Evolutionary conservation across 345 rosid genomes (phyloP).

Genomic region (Luvunga scandens): DNA sequence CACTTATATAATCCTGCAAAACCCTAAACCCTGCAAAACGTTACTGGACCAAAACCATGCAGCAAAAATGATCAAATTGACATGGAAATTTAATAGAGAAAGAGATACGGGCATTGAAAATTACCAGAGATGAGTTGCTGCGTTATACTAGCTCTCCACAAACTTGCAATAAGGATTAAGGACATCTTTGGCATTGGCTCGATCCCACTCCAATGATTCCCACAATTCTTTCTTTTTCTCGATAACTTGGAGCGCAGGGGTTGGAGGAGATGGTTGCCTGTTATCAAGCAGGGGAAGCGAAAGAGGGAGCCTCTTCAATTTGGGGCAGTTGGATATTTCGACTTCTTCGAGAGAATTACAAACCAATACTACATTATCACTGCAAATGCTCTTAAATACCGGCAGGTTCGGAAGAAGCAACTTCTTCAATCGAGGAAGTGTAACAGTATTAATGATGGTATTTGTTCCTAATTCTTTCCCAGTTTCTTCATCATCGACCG

Average conservation of each 20-base stretch:
- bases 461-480: too few species aligned
- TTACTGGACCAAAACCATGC: too few species aligned
- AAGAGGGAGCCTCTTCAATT: neutral
- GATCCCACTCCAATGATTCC: neutral
- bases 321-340: fast-evolving
- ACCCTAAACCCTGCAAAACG: too few species aligned
- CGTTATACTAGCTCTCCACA: fast-evolving
- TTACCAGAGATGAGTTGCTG: too few species aligned
- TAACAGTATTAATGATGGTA: too few species aligned
- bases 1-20: too few species aligned
- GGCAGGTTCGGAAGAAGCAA: neutral
- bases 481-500: too few species aligned
- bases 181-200: neutral
- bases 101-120: too few species aligned
- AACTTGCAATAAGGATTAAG: neutral
- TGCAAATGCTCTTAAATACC: neutral
- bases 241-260: neutral
- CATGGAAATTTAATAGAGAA: too few species aligned
- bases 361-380: neutral
- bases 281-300: neutral
- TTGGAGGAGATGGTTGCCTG: neutral
- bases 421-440: neutral
- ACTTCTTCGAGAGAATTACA: constrained; percentile 4
- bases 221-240: neutral
- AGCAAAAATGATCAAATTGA: too few species aligned